Evolutionary conservation across 345 rosid genomes (phyloP), one percentile per base, ranked within the genome.

Genomic region (Populus ilicifolia): DNA sequence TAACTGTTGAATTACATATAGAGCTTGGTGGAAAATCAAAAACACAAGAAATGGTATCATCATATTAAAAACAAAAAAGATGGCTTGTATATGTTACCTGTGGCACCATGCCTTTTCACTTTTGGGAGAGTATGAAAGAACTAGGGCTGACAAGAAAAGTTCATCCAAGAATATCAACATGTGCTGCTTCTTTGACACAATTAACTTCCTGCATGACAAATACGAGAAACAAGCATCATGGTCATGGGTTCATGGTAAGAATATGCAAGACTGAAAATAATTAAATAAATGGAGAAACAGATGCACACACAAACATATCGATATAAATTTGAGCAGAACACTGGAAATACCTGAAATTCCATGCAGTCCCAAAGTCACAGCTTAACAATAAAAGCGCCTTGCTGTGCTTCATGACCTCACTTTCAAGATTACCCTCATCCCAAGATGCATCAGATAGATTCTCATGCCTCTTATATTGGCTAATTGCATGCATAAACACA

Each of bases 91-190:
- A 39, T 36, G 44, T 48, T 75, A 94, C 97, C 97, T 92, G 63
- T 93, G 98, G 83, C 96, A 86, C 99, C 99, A 96, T 73, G 98
- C 93, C 72, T 88, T 89, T 67, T 96, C 98, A 68, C 99, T 92
- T 89, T 94, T 94, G 25, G 94, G 97, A 78, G 89, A 89, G 89
- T 81, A 80, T 17, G 98, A 94, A 75, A 93, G 93, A 78, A 96
- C 81, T 78, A 93, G 92, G 50, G 88, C 86, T 67, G 98, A 91
- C 63, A 94, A 82, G 67, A 38, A 79, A 79, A 96, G 94, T 83
- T 96, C 99, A 75, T 90, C 91, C 29, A 71, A 75, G 69, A 88
- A 89, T 71, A 82, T 67, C 16, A 79, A 59, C 59, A 83, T 61
- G 18, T 83, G 82, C 69, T 82, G 85, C 79, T 91, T 80, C 88